Conservation (phyloP, 768 basidiomycete genomes). For the Mycena metata region DNA sequence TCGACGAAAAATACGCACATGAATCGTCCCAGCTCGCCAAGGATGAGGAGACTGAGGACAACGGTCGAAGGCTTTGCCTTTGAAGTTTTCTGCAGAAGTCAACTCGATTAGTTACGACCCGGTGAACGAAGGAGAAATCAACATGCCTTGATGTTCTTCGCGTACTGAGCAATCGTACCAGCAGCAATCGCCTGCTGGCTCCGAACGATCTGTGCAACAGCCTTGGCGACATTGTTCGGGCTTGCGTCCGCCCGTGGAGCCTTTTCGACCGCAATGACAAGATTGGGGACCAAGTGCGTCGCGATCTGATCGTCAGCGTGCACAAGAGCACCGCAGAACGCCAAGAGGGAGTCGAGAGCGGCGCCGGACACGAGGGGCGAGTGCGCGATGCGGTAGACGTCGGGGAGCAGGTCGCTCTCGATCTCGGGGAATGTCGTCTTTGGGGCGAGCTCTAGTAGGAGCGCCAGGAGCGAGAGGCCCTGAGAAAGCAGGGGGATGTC, state of each 20-base stretch:
- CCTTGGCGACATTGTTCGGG: conserved; percentile 83
- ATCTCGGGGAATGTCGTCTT: conserved; percentile 79
- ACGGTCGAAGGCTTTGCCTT: conserved; percentile 77
- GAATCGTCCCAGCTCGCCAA: conserved; percentile 94
- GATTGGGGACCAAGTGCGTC: conserved; percentile 82
- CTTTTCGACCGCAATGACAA: conserved; percentile 77
- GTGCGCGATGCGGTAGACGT: conserved; percentile 78
- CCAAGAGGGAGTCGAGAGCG: conserved; percentile 84
- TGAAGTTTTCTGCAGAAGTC: conserved; percentile 56
- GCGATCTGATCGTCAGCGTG: conserved; percentile 87
- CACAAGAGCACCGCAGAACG: conserved; percentile 87
- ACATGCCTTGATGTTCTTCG: conserved; percentile 81
- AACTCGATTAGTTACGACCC: background rate
- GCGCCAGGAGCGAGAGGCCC: conserved; percentile 72
- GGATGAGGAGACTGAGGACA: conserved; percentile 86
- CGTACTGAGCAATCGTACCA: conserved; percentile 87
- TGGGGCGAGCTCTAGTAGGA: conserved; percentile 79
- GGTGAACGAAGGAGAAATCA: background rate
- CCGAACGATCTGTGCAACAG: conserved; percentile 85
- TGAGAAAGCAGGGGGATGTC: conserved; percentile 87
- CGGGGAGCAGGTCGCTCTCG: conserved; percentile 75
- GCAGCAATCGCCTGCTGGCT: conserved; percentile 80
- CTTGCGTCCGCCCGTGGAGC: conserved; percentile 69
- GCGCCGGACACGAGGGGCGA: conserved; percentile 84
- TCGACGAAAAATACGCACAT: conserved; percentile 69